Evolutionary conservation across 176 grass and related monocot genomes (phyloP), one percentile per base, ranked within the genome.

Genomic region (Aegilops longissima): DNA sequence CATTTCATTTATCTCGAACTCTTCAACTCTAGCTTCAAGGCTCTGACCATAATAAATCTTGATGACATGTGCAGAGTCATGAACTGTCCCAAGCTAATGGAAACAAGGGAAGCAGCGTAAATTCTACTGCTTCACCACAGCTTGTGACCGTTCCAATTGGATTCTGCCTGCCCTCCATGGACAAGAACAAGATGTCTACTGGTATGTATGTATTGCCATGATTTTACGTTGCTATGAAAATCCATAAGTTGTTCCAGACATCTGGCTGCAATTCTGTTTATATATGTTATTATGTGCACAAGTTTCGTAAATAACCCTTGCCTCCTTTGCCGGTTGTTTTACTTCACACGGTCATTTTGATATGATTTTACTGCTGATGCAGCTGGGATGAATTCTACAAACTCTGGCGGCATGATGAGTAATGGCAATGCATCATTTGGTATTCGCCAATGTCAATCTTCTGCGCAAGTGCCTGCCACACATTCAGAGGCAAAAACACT

Each of bases 71-170:
- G 84, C 91, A 93, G 91, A 80, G 16, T 72, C 54, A 59, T 85
- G 84, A 87, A 72, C 11, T 90, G 67, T 87, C 61, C 42, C 88
- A 90, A 71, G 71, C 85, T 74, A 90, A 93, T 84, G 84, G 69
- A 49, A 84, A n/a, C 77, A 83, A 29, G 58, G 87, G 70, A 76
- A 77, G 51, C 63, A 20, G 31, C 25, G 25, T 17, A 66, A 87
- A 49, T 80, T 87, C 76, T 24, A 80, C 40, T 38, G 77, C 77
- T 14, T 68, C 39, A 12, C 84, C 76, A 36, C 76, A 87, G 14
- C 88, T 93, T 73, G 91, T 90, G 81, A 80, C 88, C 72, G 85
- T 93, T 87, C 88, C 88, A 29, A 82, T 93, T 54, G 88, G 80
- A 87, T 73, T 93, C 64, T 93, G 88, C 77, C n/a, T 89, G 27